Evolutionary conservation across 495 filamentous ascomycete genomes (phyloP).

Genomic region (Penicillium riverlandense): DNA sequence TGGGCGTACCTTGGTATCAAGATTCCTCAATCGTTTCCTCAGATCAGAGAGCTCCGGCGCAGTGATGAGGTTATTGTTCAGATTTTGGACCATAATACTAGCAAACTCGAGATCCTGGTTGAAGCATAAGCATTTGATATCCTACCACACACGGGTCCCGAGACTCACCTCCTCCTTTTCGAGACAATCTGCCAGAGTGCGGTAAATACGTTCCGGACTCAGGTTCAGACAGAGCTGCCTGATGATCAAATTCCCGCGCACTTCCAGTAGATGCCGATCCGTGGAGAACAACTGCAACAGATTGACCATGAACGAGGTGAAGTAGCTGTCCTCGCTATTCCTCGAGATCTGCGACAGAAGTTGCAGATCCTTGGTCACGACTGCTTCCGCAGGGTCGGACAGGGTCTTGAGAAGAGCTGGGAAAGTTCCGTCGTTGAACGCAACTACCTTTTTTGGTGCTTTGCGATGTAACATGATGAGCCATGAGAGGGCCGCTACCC

Average conservation of each 20-base stretch:
- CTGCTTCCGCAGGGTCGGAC: conserved; percentile 89
- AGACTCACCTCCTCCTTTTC: conserved; percentile 81
- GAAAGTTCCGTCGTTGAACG: conserved; percentile 96
- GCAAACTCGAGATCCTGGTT: conserved; percentile 84
- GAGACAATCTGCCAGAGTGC: conserved; percentile 91
- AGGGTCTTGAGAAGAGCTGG: conserved; percentile 93
- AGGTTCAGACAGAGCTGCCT: conserved; percentile 88
- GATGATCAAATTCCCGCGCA: conserved; percentile 91
- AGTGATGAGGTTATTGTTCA: conserved; percentile 98
- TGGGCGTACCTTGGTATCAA: conserved; percentile 66
- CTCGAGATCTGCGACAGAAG: conserved; percentile 92
- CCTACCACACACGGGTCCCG: background rate
- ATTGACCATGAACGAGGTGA: conserved; percentile 96
- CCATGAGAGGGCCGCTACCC: conserved; percentile 91
- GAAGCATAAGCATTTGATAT: conserved; percentile 5
- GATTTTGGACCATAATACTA: conserved; percentile 98
- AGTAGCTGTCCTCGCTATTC: conserved; percentile 95
- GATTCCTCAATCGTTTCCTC: conserved; percentile 79
- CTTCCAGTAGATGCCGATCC: conserved; percentile 83
- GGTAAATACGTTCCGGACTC: conserved; percentile 91
- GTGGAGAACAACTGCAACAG: conserved; percentile 92
- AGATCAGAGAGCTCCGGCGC: conserved; percentile 90
- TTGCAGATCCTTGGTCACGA: conserved; percentile 92
- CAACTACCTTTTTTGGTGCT: conserved; percentile 86
- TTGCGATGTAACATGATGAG: conserved; percentile 95